Conservation (phyloP, 192 early-diverging fungal species). For the Phlyctochytrium bullatum region DNA sequence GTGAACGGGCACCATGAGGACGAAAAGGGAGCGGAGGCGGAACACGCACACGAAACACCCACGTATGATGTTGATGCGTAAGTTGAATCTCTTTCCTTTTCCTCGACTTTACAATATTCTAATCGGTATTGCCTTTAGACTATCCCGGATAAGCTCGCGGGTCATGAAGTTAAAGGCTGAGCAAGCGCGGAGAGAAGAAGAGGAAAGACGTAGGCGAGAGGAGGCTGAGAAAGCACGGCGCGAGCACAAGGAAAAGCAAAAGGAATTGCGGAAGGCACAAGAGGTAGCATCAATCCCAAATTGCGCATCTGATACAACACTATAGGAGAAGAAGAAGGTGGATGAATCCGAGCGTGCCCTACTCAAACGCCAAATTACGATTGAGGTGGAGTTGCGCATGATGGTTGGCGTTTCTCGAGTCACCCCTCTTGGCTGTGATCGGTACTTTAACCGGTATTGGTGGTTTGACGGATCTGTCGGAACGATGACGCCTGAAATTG, state of each 20-base stretch:
- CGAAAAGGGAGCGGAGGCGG: neutral
- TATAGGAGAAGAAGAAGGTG: constrained; percentile 44
- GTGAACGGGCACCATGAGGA: constrained; percentile 2
- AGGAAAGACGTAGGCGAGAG: constrained; percentile 38
- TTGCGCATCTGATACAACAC: neutral
- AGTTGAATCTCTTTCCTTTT: neutral
- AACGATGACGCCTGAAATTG: constrained; percentile 42
- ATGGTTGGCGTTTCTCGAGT: constrained; percentile 65
- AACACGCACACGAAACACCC: neutral
- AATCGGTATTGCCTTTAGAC: no score
- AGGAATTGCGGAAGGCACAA: constrained; percentile 15
- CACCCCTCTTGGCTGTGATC: constrained; percentile 75
- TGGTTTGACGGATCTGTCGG: constrained; percentile 80
- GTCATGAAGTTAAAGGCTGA: constrained; percentile 21
- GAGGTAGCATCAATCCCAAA: constrained; percentile 6
- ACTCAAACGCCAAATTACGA: constrained; percentile 54
- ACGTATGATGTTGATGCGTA: neutral
- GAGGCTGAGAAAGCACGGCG: constrained; percentile 28
- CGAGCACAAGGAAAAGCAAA: constrained; percentile 35
- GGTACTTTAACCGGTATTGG: constrained; percentile 86
- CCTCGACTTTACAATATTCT: no score
- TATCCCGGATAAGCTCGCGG: neutral
- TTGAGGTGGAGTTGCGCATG: constrained; percentile 67
- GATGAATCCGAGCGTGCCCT: constrained; percentile 54
- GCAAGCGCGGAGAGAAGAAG: constrained; percentile 34